These are phyloP conservation scores for Blastobotrys raffinosifermentans DNA, from an alignment of 1,139 yeast species.

Conservation along the genomic window DNA sequence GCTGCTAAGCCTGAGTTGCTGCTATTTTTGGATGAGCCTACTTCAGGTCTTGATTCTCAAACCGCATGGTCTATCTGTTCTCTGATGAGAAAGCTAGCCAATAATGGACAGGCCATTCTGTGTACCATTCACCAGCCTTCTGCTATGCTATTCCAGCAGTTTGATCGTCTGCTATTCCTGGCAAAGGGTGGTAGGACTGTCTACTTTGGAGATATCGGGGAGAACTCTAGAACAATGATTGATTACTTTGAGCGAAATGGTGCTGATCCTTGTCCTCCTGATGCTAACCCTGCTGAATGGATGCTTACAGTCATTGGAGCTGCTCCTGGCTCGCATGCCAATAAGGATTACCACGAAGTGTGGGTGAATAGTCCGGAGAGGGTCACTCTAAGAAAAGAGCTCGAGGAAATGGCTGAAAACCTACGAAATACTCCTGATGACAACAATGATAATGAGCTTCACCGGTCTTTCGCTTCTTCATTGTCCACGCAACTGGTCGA, in stretches of 20 bases:
- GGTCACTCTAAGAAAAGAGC: conserved; percentile 34
- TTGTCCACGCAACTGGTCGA: conserved; percentile 43
- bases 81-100: conserved; percentile 66
- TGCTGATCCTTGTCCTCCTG: conserved; percentile 56
- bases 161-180: conserved; percentile 67
- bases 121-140: conserved; percentile 86
- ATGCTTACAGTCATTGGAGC: conserved; percentile 77
- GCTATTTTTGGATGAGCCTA: conserved; percentile 84
- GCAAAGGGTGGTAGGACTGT: conserved; percentile 74
- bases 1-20: conserved; percentile 82
- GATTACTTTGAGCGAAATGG: conserved; percentile 67
- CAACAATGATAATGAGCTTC: conserved; percentile 21
- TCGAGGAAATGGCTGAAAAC: conserved; percentile 23
- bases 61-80: conserved; percentile 85
- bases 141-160: conserved; percentile 67
- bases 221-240: conserved; percentile 53
- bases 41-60: conserved; percentile 89
- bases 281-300: conserved; percentile 80
- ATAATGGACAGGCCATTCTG: conserved; percentile 75
- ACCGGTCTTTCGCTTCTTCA: conserved; percentile 37
- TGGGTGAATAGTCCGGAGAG: conserved; percentile 60
- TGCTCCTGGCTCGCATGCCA: conserved; percentile 68
- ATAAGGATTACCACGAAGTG: conserved; percentile 57
- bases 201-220: conserved; percentile 75
- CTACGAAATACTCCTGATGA: conserved; percentile 15